phyloP scores from a whole-genome alignment of 177 flowering plant genomes.

The Tripterygium wilfordii region DNA sequence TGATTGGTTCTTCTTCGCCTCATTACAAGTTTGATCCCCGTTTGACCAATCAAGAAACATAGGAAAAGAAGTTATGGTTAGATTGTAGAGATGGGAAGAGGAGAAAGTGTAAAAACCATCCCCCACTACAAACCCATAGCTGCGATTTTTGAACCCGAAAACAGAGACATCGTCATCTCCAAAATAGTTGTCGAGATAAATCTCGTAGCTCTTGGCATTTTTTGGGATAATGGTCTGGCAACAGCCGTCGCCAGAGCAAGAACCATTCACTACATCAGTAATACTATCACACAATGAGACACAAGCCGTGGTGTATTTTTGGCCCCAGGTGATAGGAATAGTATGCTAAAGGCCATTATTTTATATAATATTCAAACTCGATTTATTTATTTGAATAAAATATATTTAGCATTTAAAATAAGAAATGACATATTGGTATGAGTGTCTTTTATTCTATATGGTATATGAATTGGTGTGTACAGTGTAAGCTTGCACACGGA shows the following conservation, averaged over 20 bases:
- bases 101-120: slow-evolving; percentile 14
- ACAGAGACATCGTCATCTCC: neutral
- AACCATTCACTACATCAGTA: neutral
- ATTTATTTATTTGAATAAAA: no score
- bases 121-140: slow-evolving; percentile 24
- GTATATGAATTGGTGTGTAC: no score
- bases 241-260: slow-evolving; percentile 13
- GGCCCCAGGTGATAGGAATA: no score
- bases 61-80: slow-evolving; percentile 12
- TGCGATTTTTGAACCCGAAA: slow-evolving; percentile 11
- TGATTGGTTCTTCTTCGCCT: slow-evolving; percentile 7
- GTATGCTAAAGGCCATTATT: no score
- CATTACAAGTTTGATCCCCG: slow-evolving; percentile 13
- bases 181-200: neutral
- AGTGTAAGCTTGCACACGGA: no score
- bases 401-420: no score
- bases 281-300: neutral
- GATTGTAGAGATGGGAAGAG: neutral
- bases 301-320: slow-evolving; percentile 1
- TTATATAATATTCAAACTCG: no score
- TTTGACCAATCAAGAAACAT: slow-evolving; percentile 25
- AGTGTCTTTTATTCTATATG: no score
- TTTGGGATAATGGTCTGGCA: slow-evolving; percentile 11
- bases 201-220: neutral
- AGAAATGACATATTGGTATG: no score